Evolutionary conservation across 768 basidiomycete genomes (phyloP), one percentile per base, ranked within the genome.

Genomic region (Lactarius tabidus): DNA sequence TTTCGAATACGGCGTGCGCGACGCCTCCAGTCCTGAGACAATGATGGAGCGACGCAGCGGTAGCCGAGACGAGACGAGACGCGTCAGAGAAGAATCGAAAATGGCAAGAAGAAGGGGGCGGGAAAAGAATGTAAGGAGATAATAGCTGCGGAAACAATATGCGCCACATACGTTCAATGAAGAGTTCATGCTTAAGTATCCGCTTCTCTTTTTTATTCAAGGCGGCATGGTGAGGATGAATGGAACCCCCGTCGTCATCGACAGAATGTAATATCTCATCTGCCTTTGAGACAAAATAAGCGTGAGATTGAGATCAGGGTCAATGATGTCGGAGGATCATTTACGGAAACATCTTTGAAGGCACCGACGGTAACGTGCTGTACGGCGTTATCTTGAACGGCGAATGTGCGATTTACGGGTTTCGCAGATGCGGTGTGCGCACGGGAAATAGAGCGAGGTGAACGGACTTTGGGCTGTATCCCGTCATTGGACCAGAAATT

Each of bases 151-250:
- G 39, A 28, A 26, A 14, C 31, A 29, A 39, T 28, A 58, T 55
- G 41, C 15, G 14, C 18, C 15, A 69, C 79, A 41, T 69, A 90
- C 90, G 85, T 77, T 86, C 79, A 52, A 91, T 72, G 69, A 93
- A 88, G 4, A 84, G 79, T 67, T 89, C 84, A 57, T 85, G 85
- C 73, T 86, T 91, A 61, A 84, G 68, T 20, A 82, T 79, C 60
- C 83, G 82, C 73, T 86, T 91, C 63, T 83, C 85, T 72, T 88
- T 91, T 75, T 93, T 93, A 67, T 75, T 83, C 56, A 79, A 65
- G 20, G 57, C 23, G 20, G 38, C n/a, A 48, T 68, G 65, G 28
- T 58, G 65, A 29, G 68, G 62, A 23, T 65, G 35, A 71, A 41
- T 77, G 75, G 15, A 6, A 39, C 39, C 59, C 14, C 70, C 41